Conservation (phyloP, 2,329 filamentous ascomycete genomes). For the Alternaria panax region DNA sequence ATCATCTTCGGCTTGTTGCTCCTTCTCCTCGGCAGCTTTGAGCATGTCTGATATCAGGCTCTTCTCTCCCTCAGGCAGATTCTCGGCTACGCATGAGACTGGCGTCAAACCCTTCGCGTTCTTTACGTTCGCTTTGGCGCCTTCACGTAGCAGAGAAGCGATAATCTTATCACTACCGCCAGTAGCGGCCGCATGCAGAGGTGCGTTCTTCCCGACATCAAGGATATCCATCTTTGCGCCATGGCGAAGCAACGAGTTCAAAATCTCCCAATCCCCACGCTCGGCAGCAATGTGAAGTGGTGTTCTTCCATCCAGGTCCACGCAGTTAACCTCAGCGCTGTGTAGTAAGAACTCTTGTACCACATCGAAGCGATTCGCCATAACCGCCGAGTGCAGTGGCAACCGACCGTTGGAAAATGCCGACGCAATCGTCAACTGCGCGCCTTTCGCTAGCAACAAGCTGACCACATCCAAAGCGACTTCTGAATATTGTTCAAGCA, state of each 20-base stretch:
- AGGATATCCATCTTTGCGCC: slow-evolving; percentile 24
- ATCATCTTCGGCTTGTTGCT: slow-evolving; percentile 15
- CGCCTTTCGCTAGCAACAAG: slow-evolving; percentile 30
- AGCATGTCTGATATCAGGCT: slow-evolving; percentile 30
- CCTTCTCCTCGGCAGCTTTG: slow-evolving; percentile 27
- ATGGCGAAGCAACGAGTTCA: slow-evolving; percentile 25
- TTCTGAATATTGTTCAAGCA: slow-evolving; percentile 32
- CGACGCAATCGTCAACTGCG: slow-evolving; percentile 29
- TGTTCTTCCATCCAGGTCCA: slow-evolving; percentile 25
- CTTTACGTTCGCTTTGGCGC: slow-evolving; percentile 24
- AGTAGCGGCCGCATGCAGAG: slow-evolving; percentile 29
- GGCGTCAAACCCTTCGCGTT: slow-evolving; percentile 30
- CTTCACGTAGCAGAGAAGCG: slow-evolving; percentile 23
- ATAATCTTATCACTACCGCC: slow-evolving; percentile 27
- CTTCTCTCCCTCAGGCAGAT: slow-evolving; percentile 24
- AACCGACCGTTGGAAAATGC: slow-evolving; percentile 33
- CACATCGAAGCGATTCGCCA: slow-evolving; percentile 34
- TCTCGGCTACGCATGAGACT: slow-evolving; percentile 21
- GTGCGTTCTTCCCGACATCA: slow-evolving; percentile 30
- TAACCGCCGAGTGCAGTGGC: slow-evolving; percentile 38
- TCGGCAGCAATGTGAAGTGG: slow-evolving; percentile 34
- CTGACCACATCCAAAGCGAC: slow-evolving; percentile 32
- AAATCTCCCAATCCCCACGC: slow-evolving; percentile 31
- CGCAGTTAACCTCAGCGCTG: slow-evolving; percentile 24
- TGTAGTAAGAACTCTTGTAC: slow-evolving; percentile 34